A percentile compares a stretch with the other conserved stretches of the same genome.
Evolutionary conservation across 228 moss, liverwort and hornwort species (phyloP).

Genomic region (Sphagnum fallax): DNA sequence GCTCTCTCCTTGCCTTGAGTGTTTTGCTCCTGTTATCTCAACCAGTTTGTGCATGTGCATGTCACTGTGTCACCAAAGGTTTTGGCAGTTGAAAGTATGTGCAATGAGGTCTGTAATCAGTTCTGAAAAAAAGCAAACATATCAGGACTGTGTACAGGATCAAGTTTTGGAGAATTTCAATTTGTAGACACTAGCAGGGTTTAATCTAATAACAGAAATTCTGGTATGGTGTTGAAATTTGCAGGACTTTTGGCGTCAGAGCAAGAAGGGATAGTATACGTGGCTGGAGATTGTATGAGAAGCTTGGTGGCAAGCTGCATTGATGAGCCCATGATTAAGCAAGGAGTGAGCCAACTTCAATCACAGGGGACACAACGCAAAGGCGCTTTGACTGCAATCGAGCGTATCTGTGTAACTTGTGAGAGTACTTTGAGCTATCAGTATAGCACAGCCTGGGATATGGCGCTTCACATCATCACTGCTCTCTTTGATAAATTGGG

Average conservation of each 20-base stretch:
- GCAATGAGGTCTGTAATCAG: too few species aligned
- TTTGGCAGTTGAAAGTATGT: too few species aligned
- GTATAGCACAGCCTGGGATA: constrained; percentile 94
- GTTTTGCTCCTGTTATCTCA: too few species aligned
- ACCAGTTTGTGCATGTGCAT: too few species aligned
- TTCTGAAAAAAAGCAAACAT: too few species aligned
- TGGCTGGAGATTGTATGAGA: constrained; percentile 76
- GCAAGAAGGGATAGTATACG: constrained; percentile 81
- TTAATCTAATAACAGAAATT: too few species aligned
- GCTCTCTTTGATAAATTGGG: constrained; percentile 79
- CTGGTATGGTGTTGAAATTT: background rate
- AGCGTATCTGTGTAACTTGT: constrained; percentile 76
- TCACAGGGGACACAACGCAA: constrained; percentile 42
- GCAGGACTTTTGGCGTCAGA: constrained; percentile 72
- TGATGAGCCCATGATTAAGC: constrained; percentile 68
- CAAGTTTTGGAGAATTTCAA: too few species aligned
- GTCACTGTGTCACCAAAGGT: too few species aligned
- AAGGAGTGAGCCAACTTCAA: constrained; percentile 51
- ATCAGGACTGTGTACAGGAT: too few species aligned
- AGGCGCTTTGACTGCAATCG: constrained; percentile 47
- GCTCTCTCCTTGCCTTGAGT: too few species aligned
- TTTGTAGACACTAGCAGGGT: too few species aligned
- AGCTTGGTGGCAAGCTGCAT: constrained; percentile 62
- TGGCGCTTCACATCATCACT: constrained; percentile 81
- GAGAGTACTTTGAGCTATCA: constrained; percentile 95